A percentile compares a stretch with the other conserved stretches of the same genome.
Evolutionary conservation across 1,139 yeast genomes (phyloP).

Genomic region (Geotrichum europaeum): DNA sequence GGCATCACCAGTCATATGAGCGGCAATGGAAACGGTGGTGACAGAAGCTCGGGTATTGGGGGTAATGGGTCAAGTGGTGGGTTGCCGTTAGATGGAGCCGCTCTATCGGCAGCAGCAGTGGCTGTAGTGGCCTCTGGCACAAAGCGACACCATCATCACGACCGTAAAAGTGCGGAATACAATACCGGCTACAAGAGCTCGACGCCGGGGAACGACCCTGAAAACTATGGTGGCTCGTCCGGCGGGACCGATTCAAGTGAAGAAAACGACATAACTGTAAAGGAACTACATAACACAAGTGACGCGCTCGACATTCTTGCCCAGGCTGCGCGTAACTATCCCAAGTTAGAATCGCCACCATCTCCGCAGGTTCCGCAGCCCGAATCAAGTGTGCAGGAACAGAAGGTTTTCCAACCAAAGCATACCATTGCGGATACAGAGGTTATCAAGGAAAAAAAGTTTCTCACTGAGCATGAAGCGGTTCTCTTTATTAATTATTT

Average conservation of each 20-base stretch:
- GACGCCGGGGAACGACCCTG: neutral
- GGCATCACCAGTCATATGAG: neutral
- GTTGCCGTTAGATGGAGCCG: constrained; percentile 3
- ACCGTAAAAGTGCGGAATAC: neutral
- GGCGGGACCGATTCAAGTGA: neutral
- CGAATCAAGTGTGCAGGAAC: constrained; percentile 4
- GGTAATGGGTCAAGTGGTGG: neutral
- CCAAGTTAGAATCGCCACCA: constrained; percentile 20
- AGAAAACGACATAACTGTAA: constrained; percentile 25
- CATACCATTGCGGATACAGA: constrained; percentile 50
- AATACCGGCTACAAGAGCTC: neutral
- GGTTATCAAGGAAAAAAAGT: constrained; percentile 57
- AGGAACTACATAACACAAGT: constrained; percentile 45
- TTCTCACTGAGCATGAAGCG: constrained; percentile 65
- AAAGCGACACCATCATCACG: neutral
- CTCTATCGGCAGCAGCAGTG: constrained; percentile 8
- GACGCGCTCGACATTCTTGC: constrained; percentile 53
- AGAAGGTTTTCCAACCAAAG: constrained; percentile 4
- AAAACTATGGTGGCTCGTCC: neutral
- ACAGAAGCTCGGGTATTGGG: neutral
- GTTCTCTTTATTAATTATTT: constrained; percentile 55
- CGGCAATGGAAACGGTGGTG: neutral
- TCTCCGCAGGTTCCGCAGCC: constrained; percentile 6
- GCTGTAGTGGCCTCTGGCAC: constrained; percentile 1
- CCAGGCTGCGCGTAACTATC: constrained; percentile 42